Evolutionary conservation across 2,329 filamentous ascomycete genomes (phyloP).

Genomic region (Neofusicoccum parvum): DNA sequence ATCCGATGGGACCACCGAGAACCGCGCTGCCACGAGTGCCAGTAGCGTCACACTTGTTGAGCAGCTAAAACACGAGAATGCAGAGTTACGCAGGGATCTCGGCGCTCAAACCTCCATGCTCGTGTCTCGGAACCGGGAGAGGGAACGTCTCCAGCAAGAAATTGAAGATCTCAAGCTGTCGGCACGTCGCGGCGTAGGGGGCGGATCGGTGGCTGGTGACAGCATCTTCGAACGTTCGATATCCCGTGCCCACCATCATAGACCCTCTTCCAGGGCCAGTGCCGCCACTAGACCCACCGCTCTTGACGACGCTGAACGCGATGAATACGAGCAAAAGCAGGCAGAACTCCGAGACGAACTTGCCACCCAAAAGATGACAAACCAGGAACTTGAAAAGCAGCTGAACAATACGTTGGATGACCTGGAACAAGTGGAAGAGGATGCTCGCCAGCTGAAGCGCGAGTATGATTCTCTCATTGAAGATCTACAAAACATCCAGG

Average conservation of each 20-base stretch:
- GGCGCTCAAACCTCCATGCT: constrained; percentile 97
- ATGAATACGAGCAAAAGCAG: constrained; percentile 82
- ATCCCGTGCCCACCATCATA: constrained; percentile 70
- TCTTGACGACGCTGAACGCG: constrained; percentile 74
- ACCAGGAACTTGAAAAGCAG: constrained; percentile 83
- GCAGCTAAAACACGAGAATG: constrained; percentile 87
- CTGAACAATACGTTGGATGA: constrained; percentile 81
- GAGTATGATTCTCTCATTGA: constrained; percentile 79
- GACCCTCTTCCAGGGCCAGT: constrained; percentile 75
- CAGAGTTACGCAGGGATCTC: constrained; percentile 86
- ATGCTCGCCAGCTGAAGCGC: constrained; percentile 70
- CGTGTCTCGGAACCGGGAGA: constrained; percentile 91
- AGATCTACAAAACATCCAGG: constrained; percentile 76
- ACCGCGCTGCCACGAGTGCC: constrained; percentile 52
- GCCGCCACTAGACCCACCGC: constrained; percentile 57
- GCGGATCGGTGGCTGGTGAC: constrained; percentile 69
- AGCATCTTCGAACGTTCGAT: constrained; percentile 94
- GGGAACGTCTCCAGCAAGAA: constrained; percentile 91
- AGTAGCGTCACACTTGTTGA: constrained; percentile 74
- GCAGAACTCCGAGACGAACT: constrained; percentile 83
- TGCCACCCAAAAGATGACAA: constrained; percentile 82
- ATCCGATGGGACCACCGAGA: constrained; percentile 47
- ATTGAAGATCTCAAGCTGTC: constrained; percentile 95
- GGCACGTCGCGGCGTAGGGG: constrained; percentile 69
- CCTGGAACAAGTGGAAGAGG: constrained; percentile 64